phyloP scores from a whole-genome alignment of 805 yeast species.

The Candida tibetensis region DNA sequence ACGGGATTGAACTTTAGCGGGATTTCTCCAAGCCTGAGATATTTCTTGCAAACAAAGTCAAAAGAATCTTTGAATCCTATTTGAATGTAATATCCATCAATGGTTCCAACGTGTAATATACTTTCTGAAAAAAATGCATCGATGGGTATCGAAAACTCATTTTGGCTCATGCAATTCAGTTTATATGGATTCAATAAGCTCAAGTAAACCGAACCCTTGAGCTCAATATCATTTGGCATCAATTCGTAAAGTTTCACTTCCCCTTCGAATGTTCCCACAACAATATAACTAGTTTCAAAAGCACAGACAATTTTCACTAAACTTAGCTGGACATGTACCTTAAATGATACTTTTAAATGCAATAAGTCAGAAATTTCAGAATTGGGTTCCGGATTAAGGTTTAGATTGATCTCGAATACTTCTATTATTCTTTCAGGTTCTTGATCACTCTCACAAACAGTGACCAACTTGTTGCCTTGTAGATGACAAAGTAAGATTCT shows the following conservation, averaged over 20 bases:
- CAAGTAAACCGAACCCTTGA: background rate
- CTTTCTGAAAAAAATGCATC: conserved; percentile 12
- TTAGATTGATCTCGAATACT: conserved; percentile 4
- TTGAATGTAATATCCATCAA: conserved; percentile 27
- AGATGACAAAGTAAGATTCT: conserved; percentile 14
- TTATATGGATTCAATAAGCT: conserved; percentile 6
- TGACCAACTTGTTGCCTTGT: conserved; percentile 8
- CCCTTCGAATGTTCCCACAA: background rate
- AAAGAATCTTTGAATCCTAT: conserved; percentile 9
- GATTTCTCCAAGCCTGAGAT: conserved; percentile 25
- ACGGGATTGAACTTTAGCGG: conserved; percentile 20
- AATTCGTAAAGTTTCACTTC: background rate
- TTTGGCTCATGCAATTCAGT: no score
- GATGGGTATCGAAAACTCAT: conserved; percentile 18
- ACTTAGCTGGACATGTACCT: conserved; percentile 4
- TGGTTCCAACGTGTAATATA: conserved; percentile 28
- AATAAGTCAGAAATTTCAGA: conserved; percentile 2
- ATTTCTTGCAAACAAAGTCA: conserved; percentile 8
- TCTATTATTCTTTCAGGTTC: conserved; percentile 1
- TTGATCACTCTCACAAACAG: conserved; percentile 14
- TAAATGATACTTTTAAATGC: background rate
- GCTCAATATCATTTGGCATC: background rate
- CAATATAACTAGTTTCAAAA: background rate
- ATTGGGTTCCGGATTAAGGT: conserved; percentile 1
- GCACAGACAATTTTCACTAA: conserved; percentile 1